Conservation (phyloP, 106 monocot genomes). For the Narthecium ossifragum region DNA sequence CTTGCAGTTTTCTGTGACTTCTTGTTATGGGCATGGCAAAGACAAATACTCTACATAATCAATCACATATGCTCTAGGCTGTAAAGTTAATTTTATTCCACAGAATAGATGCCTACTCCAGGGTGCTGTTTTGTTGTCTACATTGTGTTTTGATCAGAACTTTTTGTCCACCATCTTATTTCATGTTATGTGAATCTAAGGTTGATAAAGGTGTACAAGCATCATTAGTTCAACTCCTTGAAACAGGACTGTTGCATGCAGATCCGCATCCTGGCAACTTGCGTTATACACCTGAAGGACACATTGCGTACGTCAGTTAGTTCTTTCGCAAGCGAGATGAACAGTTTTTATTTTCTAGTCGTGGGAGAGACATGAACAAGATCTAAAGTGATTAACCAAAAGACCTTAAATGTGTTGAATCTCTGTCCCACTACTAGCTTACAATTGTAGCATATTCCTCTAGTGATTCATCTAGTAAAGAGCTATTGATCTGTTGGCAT, state of each 20-base stretch:
- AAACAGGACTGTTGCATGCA: conserved; percentile 84
- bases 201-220: conserved; percentile 89
- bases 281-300: conserved; percentile 70
- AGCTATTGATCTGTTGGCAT: too few species aligned
- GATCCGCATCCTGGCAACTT: conserved; percentile 98
- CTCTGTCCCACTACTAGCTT: too few species aligned
- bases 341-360: background rate
- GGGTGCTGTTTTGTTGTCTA: background rate
- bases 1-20: too few species aligned
- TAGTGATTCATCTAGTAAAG: background rate
- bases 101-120: background rate
- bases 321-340: background rate
- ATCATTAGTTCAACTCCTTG: conserved; percentile 85
- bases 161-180: background rate
- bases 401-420: too few species aligned
- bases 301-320: conserved; percentile 56
- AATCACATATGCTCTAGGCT: background rate
- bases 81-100: too few species aligned
- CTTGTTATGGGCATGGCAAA: too few species aligned
- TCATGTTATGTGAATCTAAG: conserved; percentile 41
- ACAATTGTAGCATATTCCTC: too few species aligned
- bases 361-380: background rate
- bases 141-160: background rate
- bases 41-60: too few species aligned
- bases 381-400: too few species aligned